Conservation (phyloP, 1,284 basidiomycete species). For the Mycena citricolor region DNA sequence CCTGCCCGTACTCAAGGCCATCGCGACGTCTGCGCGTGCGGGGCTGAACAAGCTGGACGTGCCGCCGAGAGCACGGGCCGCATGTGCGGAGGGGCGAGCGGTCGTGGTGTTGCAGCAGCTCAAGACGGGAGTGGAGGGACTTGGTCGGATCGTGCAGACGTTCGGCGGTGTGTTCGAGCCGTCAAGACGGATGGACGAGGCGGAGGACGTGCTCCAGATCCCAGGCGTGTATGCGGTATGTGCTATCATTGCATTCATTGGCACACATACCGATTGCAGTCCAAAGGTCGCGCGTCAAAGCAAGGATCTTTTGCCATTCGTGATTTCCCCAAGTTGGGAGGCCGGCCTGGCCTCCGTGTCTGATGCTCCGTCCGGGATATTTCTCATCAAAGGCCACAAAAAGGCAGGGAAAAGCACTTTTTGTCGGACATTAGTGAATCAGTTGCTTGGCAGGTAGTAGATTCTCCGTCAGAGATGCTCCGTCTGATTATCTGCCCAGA, state of each 20-base stretch:
- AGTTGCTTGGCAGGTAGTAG: slow-evolving; percentile 55
- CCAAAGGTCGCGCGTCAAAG: slow-evolving; percentile 41
- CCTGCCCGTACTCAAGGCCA: slow-evolving; percentile 52
- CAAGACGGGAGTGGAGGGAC: slow-evolving; percentile 57
- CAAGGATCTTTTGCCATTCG: slow-evolving; percentile 48
- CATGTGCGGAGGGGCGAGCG: slow-evolving; percentile 30
- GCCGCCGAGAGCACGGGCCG: slow-evolving; percentile 28
- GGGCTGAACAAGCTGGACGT: slow-evolving; percentile 21
- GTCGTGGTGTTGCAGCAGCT: slow-evolving; percentile 57
- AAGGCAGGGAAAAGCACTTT: slow-evolving; percentile 91
- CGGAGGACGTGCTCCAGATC: slow-evolving; percentile 40
- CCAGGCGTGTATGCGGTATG: slow-evolving; percentile 55
- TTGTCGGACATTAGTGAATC: slow-evolving; percentile 74
- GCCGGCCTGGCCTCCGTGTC: slow-evolving; percentile 38
- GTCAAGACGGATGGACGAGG: slow-evolving; percentile 31
- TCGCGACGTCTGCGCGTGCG: slow-evolving; percentile 7
- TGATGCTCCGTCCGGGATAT: slow-evolving; percentile 33
- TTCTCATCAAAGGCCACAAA: slow-evolving; percentile 81
- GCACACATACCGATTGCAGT: neutral
- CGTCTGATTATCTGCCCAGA: slow-evolving; percentile 35
- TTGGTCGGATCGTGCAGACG: slow-evolving; percentile 59
- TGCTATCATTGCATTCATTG: slow-evolving; percentile 2
- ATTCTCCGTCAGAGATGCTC: neutral
- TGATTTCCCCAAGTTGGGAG: slow-evolving; percentile 60
- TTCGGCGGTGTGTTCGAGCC: slow-evolving; percentile 61